phyloP scores from a whole-genome alignment of 2,329 filamentous ascomycete genomes.

The Trichoderma semiorbis region DNA sequence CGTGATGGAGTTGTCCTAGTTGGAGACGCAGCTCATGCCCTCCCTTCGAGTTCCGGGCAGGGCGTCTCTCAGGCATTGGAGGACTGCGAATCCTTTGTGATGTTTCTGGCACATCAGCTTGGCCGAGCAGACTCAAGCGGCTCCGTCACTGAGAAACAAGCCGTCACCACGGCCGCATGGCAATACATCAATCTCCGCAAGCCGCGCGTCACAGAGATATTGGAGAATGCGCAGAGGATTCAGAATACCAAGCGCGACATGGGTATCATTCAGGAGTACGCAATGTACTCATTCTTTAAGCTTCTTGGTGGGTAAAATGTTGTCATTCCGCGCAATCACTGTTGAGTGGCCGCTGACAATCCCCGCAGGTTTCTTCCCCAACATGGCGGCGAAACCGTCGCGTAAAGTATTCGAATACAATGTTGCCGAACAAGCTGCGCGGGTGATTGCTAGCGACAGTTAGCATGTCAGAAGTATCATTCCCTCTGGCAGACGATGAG shows the following conservation, averaged over 20 bases:
- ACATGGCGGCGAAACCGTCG: slow-evolving; percentile 8
- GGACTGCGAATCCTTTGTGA: slow-evolving; percentile 21
- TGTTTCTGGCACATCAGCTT: slow-evolving; percentile 22
- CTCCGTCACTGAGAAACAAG: slow-evolving; percentile 8
- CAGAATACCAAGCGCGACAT: slow-evolving; percentile 23
- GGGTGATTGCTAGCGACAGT: neutral
- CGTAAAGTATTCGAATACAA: slow-evolving; percentile 20
- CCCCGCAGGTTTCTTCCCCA: slow-evolving; percentile 21
- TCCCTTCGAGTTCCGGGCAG: slow-evolving; percentile 24
- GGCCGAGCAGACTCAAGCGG: neutral
- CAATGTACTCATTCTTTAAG: slow-evolving; percentile 23
- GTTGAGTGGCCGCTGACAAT: neutral
- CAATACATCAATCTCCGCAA: slow-evolving; percentile 23
- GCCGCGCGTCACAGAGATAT: slow-evolving; percentile 21
- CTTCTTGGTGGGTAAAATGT: slow-evolving; percentile 19
- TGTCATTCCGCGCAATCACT: neutral
- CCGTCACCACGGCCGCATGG: slow-evolving; percentile 20
- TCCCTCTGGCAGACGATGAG: neutral
- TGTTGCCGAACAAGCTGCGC: slow-evolving; percentile 18
- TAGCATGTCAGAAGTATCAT: neutral
- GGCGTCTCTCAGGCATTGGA: slow-evolving; percentile 24
- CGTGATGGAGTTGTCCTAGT: slow-evolving; percentile 24
- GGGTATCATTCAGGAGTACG: slow-evolving; percentile 19
- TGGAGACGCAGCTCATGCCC: slow-evolving; percentile 25
- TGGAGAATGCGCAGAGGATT: slow-evolving; percentile 16